Evolutionary conservation across 1,284 basidiomycete genomes (phyloP).

Genomic region (Leccinum fuscescens): DNA sequence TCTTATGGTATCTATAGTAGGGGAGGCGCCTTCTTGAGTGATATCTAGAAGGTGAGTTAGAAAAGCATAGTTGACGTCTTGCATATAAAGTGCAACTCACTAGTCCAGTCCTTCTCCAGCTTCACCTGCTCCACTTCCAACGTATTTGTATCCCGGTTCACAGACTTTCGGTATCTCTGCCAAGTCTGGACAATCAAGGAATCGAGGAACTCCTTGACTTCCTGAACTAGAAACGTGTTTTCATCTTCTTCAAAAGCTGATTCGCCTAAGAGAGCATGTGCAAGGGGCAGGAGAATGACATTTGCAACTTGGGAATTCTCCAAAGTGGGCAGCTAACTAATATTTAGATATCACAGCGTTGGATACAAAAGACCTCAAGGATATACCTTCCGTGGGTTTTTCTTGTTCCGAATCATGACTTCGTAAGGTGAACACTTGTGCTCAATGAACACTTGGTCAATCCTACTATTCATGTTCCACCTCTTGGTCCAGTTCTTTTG

Average conservation of each 20-base stretch:
- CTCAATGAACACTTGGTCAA: background rate
- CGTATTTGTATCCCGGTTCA: background rate
- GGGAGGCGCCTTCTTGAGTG: background rate
- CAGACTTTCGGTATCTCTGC: background rate
- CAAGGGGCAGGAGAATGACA: background rate
- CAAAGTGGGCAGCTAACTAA: background rate
- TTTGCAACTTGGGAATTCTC: background rate
- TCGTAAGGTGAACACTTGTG: background rate
- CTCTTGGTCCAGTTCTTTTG: background rate
- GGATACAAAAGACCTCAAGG: background rate
- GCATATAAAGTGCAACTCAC: background rate
- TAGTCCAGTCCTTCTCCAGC: background rate
- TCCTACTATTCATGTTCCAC: background rate
- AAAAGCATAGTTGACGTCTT: background rate
- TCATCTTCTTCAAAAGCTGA: background rate
- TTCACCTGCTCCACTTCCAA: background rate
- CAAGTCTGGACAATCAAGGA: background rate
- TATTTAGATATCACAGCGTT: background rate
- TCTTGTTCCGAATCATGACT: background rate
- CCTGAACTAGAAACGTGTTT: background rate
- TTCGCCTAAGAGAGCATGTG: background rate
- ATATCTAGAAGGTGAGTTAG: background rate
- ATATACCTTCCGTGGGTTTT: background rate
- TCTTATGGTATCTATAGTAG: background rate
- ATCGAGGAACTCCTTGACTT: background rate